Evolutionary conservation across 1,139 yeast species (phyloP).

Genomic region (Groenewaldozyma auringiensis): DNA sequence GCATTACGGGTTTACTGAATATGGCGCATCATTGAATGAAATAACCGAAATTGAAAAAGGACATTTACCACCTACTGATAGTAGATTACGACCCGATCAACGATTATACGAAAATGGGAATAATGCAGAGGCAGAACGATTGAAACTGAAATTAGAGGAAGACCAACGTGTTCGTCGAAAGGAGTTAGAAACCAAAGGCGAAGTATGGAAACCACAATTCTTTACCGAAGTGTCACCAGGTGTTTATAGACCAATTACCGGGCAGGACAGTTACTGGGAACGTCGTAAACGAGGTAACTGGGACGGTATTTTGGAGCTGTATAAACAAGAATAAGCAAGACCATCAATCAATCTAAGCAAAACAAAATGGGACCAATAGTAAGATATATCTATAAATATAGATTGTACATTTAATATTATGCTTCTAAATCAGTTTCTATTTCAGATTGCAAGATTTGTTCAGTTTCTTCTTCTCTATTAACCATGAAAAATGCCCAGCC

Average conservation of each 20-base stretch:
- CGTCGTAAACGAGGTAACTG: constrained; percentile 37
- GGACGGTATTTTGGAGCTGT: constrained; percentile 26
- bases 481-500: constrained; percentile 77
- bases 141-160: constrained; percentile 67
- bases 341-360: too few relatives aligned
- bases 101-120: constrained; percentile 61
- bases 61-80: constrained; percentile 72
- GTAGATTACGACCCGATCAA: constrained; percentile 84
- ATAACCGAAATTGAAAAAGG: constrained; percentile 62
- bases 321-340: constrained; percentile 13
- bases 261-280: constrained; percentile 72
- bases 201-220: constrained; percentile 50
- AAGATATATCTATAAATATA: not conserved
- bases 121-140: constrained; percentile 58
- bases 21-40: constrained; percentile 74
- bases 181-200: constrained; percentile 41
- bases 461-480: constrained; percentile 58
- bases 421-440: not conserved
- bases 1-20: constrained; percentile 80
- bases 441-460: not conserved
- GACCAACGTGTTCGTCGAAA: constrained; percentile 72
- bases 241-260: constrained; percentile 51
- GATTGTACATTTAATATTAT: not conserved
- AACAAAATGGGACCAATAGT: not conserved
- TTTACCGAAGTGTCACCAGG: constrained; percentile 36